A percentile compares a stretch with the other conserved stretches of the same genome.
phyloP scores from a whole-genome alignment of 2,329 filamentous ascomycete species.

The Trichoderma endophyticum region DNA sequence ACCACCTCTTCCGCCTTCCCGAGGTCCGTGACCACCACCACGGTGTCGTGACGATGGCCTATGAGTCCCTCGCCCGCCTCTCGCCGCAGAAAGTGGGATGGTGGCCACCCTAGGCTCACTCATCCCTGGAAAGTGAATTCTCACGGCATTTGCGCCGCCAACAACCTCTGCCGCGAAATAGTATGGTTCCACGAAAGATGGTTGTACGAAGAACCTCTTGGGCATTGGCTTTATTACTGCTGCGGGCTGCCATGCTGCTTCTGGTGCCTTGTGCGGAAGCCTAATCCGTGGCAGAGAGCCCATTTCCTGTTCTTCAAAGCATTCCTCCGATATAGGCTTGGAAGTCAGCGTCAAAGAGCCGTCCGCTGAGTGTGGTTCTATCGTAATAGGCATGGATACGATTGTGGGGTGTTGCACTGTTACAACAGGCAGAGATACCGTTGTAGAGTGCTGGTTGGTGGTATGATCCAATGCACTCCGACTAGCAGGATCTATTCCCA shows the following conservation, averaged over 20 bases:
- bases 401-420: slow-evolving; percentile 31
- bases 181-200: slow-evolving; percentile 35
- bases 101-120: slow-evolving; percentile 37
- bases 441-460: slow-evolving; percentile 51
- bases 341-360: slow-evolving; percentile 50
- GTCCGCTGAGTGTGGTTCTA: slow-evolving; percentile 27
- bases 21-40: slow-evolving; percentile 29
- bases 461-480: slow-evolving; percentile 62
- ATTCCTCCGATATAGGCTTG: slow-evolving; percentile 72
- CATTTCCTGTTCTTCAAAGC: slow-evolving; percentile 78
- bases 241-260: slow-evolving; percentile 61
- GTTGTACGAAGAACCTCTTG: slow-evolving; percentile 46
- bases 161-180: slow-evolving; percentile 34
- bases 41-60: slow-evolving; percentile 31
- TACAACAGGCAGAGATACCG: slow-evolving; percentile 62
- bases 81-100: slow-evolving; percentile 35
- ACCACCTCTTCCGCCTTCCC: slow-evolving; percentile 25
- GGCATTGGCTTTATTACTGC: slow-evolving; percentile 53
- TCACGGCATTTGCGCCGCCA: slow-evolving; percentile 36
- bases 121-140: slow-evolving; percentile 44
- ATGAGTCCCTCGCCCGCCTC: slow-evolving; percentile 31
- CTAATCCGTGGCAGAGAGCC: slow-evolving; percentile 70
- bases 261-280: slow-evolving; percentile 61
- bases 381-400: slow-evolving; percentile 59
- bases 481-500: slow-evolving; percentile 65